These are phyloP conservation scores for Dendrobium chrysotoxum DNA, from an alignment of 106 monocot species.

Conservation along the genomic window DNA sequence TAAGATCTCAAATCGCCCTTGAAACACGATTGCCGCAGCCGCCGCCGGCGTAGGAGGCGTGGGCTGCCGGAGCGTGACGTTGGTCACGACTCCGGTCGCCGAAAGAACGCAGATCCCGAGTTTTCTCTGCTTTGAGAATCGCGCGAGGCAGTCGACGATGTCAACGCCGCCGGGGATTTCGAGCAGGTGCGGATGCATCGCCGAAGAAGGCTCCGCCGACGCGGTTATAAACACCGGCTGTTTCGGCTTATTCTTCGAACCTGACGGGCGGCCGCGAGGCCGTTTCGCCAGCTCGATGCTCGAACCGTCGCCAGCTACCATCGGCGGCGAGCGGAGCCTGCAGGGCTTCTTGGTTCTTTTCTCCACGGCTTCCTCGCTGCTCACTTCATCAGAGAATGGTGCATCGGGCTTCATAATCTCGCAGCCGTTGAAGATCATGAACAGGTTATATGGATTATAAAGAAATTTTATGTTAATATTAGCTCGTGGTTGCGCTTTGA, in stretches of 20 bases:
- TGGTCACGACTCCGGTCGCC: slow-evolving; percentile 26
- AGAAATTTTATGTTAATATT: too few relatives aligned
- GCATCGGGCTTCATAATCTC: background rate
- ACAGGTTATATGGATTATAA: too few relatives aligned
- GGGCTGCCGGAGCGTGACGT: slow-evolving; percentile 27
- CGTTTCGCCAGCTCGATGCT: slow-evolving; percentile 31
- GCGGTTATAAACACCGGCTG: slow-evolving; percentile 22
- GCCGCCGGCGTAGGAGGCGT: slow-evolving; percentile 15
- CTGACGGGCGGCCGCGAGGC: slow-evolving; percentile 33
- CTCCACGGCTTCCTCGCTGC: background rate
- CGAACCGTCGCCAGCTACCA: slow-evolving; percentile 15
- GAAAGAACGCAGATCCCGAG: slow-evolving; percentile 44
- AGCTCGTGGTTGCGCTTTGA: too few relatives aligned
- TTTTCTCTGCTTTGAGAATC: slow-evolving; percentile 29
- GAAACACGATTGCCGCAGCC: slow-evolving; percentile 14
- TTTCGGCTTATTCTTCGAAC: slow-evolving; percentile 50
- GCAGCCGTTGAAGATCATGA: background rate
- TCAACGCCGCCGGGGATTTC: slow-evolving; percentile 37
- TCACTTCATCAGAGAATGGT: background rate
- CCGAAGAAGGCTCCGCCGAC: slow-evolving; percentile 3
- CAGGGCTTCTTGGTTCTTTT: background rate
- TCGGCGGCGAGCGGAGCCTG: background rate
- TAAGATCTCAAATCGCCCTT: slow-evolving; percentile 25
- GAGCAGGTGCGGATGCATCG: slow-evolving; percentile 33
- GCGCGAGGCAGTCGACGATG: slow-evolving; percentile 20